Evolutionary conservation across 2,329 filamentous ascomycete genomes (phyloP).

Genomic region (Penicillium digitatum): DNA sequence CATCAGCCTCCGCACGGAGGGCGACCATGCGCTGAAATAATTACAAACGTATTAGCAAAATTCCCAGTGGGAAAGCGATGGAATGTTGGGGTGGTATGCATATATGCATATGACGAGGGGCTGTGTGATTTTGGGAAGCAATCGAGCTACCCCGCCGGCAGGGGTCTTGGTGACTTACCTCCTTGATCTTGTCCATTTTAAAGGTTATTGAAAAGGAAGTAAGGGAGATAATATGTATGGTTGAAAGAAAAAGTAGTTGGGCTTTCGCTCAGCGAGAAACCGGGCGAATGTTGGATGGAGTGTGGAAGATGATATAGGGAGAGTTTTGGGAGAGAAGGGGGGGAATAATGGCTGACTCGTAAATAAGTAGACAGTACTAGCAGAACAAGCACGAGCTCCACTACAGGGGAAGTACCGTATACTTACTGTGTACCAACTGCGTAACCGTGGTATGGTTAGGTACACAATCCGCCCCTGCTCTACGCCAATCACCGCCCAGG

Average conservation of each 20-base stretch:
- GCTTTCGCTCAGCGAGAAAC: conserved; percentile 40
- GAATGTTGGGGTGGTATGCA: conserved; percentile 5
- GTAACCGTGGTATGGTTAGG: conserved; percentile 4
- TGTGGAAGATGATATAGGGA: conserved; percentile 15
- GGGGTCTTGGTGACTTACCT: conserved; percentile 57
- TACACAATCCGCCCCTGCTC: conserved; percentile 10
- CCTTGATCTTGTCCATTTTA: conserved; percentile 84
- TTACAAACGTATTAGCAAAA: conserved; percentile 8
- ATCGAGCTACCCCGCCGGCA: conserved; percentile 41
- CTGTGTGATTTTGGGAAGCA: conserved; percentile 23
- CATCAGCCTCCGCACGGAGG: conserved; percentile 91
- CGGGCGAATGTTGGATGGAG: conserved; percentile 12
- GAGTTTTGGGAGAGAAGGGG: conserved; percentile 20
- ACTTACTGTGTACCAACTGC: conserved; percentile 13
- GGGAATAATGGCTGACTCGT: conserved; percentile 15
- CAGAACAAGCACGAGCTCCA: neutral
- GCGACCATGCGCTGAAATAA: conserved; percentile 83
- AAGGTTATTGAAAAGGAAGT: conserved; percentile 28
- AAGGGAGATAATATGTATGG: conserved; percentile 24
- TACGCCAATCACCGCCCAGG: conserved; percentile 18
- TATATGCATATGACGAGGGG: conserved; percentile 18
- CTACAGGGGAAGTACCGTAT: conserved; percentile 13
- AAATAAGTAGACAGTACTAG: conserved; percentile 13
- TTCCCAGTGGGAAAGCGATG: conserved; percentile 16
- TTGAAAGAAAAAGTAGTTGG: conserved; percentile 34